Evolutionary conservation across 768 basidiomycete species (phyloP).

Genomic region (Lentinus brumalis): DNA sequence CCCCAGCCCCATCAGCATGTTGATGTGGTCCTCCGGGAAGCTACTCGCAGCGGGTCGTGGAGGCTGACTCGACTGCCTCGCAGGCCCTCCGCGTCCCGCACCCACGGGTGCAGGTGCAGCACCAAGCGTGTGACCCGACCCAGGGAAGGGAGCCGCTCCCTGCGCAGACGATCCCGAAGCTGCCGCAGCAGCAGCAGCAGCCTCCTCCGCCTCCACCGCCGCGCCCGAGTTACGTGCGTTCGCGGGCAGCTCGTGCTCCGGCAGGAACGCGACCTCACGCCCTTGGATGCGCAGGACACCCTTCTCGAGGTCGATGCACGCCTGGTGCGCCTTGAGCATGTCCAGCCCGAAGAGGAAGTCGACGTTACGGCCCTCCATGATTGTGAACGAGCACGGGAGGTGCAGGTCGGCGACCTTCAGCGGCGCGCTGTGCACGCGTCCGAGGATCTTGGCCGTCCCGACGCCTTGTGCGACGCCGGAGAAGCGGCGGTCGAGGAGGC

Average conservation of each 20-base stretch:
- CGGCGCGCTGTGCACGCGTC: constrained; percentile 91
- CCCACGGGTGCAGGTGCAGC: constrained; percentile 37
- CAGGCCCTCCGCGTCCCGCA: constrained; percentile 20
- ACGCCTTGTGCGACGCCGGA: constrained; percentile 91
- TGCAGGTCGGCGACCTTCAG: constrained; percentile 82
- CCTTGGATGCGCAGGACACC: constrained; percentile 90
- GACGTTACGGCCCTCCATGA: constrained; percentile 95
- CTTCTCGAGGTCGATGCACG: constrained; percentile 91
- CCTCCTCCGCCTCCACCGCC: constrained; percentile 23
- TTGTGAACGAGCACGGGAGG: constrained; percentile 89
- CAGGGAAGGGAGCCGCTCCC: constrained; percentile 55
- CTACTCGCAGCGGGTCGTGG: constrained; percentile 20
- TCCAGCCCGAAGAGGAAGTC: constrained; percentile 98
- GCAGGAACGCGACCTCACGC: constrained; percentile 83
- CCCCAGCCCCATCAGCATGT: constrained; percentile 74
- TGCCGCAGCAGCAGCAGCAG: background rate
- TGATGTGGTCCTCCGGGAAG: constrained; percentile 64
- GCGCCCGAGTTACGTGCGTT: constrained; percentile 57
- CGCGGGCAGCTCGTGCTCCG: constrained; percentile 93
- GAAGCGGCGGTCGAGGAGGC: constrained; percentile 85
- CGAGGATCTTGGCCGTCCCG: constrained; percentile 92
- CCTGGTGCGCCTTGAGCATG: constrained; percentile 98
- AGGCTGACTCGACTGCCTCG: constrained; percentile 26
- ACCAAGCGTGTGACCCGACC: constrained; percentile 66
- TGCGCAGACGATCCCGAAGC: constrained; percentile 12